Conservation (phyloP, 345 rosid species). For the Hypericum perforatum region DNA sequence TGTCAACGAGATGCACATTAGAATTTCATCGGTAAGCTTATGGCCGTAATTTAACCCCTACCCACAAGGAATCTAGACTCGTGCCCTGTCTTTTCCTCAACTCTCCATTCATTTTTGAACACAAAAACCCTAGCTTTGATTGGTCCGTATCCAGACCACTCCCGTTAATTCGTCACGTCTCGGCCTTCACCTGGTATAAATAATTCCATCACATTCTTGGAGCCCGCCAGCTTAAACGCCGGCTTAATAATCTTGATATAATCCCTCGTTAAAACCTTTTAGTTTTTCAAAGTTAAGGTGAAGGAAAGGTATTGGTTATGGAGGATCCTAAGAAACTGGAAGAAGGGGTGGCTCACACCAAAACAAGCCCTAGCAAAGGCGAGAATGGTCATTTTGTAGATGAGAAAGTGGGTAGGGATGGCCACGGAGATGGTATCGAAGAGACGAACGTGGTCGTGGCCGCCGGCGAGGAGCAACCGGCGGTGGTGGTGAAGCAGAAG, state of each 20-base stretch:
- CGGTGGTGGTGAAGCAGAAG: conserved; percentile 17
- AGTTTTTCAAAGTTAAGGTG: neutral
- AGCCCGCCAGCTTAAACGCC: neutral
- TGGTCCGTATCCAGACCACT: neutral
- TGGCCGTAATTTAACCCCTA: conserved; percentile 7
- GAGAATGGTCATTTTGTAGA: neutral
- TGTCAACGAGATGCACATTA: too few relatives aligned
- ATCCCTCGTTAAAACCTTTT: neutral
- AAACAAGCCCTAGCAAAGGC: conserved; percentile 6
- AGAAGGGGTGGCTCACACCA: conserved; percentile 29
- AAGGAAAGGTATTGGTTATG: conserved; percentile 12
- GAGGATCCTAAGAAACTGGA: conserved; percentile 38
- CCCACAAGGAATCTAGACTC: conserved; percentile 2
- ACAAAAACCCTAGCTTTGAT: neutral
- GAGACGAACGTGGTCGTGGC: neutral
- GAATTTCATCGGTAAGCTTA: neutral
- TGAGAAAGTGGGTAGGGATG: conserved; percentile 2
- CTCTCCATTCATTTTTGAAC: too few relatives aligned
- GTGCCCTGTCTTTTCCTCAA: neutral
- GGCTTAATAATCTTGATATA: neutral
- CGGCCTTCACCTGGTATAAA: conserved; percentile 10
- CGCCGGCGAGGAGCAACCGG: conserved; percentile 16
- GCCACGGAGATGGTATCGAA: conserved; percentile 6
- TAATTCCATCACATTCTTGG: neutral
- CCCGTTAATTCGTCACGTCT: neutral